phyloP scores from a whole-genome alignment of 768 basidiomycete species.

The Calocera cornea region DNA sequence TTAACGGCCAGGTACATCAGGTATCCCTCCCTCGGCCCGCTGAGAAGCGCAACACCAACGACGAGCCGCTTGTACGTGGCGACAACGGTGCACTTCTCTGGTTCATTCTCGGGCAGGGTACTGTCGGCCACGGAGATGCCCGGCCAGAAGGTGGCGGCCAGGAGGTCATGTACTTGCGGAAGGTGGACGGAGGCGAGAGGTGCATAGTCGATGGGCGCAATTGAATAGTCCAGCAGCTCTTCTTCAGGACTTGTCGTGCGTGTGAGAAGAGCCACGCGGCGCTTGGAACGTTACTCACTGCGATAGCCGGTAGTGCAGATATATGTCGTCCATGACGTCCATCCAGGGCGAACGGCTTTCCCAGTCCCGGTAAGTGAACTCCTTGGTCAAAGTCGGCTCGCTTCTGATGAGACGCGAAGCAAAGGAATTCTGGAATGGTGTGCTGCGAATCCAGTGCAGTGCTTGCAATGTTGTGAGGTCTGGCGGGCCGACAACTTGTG shows the following conservation, averaged over 20 bases:
- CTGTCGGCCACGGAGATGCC: conserved; percentile 49
- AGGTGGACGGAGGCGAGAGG: conserved; percentile 47
- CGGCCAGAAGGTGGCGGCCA: conserved; percentile 57
- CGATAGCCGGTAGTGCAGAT: conserved; percentile 45
- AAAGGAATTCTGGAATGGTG: conserved; percentile 53
- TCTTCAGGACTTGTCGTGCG: conserved; percentile 38
- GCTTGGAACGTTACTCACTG: conserved; percentile 35
- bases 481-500: background rate
- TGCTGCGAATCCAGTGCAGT: conserved; percentile 35
- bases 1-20: conserved; percentile 71
- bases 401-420: conserved; percentile 46
- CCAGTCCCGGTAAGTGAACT: conserved; percentile 54
- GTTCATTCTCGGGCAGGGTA: conserved; percentile 52
- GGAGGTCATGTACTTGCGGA: conserved; percentile 55
- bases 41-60: conserved; percentile 60
- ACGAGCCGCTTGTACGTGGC: conserved; percentile 58
- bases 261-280: background rate
- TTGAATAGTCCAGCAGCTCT: conserved; percentile 30
- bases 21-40: conserved; percentile 67
- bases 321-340: conserved; percentile 57
- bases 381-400: conserved; percentile 19
- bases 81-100: conserved; percentile 63
- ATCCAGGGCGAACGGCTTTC: conserved; percentile 60
- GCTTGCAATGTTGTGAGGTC: background rate
- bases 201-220: conserved; percentile 49